Evolutionary conservation across 495 filamentous ascomycete species (phyloP).

Genomic region (Penicillium manginii): DNA sequence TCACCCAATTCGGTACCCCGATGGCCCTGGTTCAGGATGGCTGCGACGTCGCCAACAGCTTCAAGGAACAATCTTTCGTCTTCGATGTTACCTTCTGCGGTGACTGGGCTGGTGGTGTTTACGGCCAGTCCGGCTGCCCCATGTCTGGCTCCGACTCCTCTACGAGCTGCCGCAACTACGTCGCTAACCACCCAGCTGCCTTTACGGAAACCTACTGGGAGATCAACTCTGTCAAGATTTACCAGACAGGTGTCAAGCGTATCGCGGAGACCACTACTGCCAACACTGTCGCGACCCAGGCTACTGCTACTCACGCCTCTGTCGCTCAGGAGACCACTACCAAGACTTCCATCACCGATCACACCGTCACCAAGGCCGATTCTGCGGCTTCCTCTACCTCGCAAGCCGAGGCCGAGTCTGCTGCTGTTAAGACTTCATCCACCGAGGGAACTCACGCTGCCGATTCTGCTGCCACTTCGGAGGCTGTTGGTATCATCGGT

Average conservation of each 20-base stretch:
- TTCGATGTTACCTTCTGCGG: slow-evolving; percentile 90
- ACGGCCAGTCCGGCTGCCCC: slow-evolving; percentile 41
- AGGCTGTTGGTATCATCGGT: slow-evolving; percentile 5
- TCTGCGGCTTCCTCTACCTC: background rate
- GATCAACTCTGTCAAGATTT: slow-evolving; percentile 71
- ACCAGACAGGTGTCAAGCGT: slow-evolving; percentile 41
- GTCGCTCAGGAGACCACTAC: slow-evolving; percentile 5
- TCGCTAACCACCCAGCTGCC: slow-evolving; percentile 61
- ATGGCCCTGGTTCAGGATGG: slow-evolving; percentile 61
- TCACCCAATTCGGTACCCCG: slow-evolving; percentile 67
- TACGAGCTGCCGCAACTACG: slow-evolving; percentile 63
- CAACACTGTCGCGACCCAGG: slow-evolving; percentile 6
- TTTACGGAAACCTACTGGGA: slow-evolving; percentile 72
- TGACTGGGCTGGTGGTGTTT: slow-evolving; percentile 77
- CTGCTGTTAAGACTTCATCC: background rate
- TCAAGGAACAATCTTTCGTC: slow-evolving; percentile 73
- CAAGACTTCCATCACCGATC: slow-evolving; percentile 1
- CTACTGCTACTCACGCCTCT: background rate
- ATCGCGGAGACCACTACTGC: slow-evolving; percentile 8
- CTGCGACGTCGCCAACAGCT: slow-evolving; percentile 69
- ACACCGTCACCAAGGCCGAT: slow-evolving; percentile 1
- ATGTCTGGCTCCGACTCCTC: slow-evolving; percentile 41
- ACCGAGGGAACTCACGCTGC: slow-evolving; percentile 12
- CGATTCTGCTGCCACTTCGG: slow-evolving; percentile 4
- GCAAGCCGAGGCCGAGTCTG: background rate